A percentile compares a stretch with the other conserved stretches of the same genome.
Evolutionary conservation across 352 stramenopile genomes (phyloP).

Genomic region (Aphanomyces stellatus): DNA sequence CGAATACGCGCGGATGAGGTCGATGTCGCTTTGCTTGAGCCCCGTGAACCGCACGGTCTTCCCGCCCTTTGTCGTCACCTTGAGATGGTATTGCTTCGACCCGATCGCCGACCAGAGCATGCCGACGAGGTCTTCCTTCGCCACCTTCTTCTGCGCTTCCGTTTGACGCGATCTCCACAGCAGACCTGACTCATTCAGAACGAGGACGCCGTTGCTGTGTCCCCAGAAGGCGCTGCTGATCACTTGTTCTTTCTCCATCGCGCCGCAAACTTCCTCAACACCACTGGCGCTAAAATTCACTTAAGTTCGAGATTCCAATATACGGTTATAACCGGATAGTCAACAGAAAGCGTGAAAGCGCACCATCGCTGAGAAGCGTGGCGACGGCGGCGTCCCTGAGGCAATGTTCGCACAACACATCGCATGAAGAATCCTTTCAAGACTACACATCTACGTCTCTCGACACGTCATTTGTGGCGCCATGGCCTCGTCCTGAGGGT

Average conservation of each 20-base stretch:
- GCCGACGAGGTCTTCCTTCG: slow-evolving; percentile 80
- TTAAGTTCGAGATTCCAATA: too few relatives aligned
- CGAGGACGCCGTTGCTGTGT: slow-evolving; percentile 72
- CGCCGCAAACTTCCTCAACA: not conserved
- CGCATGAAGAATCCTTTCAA: too few relatives aligned
- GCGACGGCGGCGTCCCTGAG: too few relatives aligned
- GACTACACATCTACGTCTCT: too few relatives aligned
- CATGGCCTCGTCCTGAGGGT: not conserved
- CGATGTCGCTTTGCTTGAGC: slow-evolving; percentile 55
- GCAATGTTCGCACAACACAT: too few relatives aligned
- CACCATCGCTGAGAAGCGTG: too few relatives aligned
- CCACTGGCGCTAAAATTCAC: not conserved
- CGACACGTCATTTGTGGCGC: not conserved
- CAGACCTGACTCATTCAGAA: slow-evolving; percentile 59
- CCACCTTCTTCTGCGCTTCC: slow-evolving; percentile 78
- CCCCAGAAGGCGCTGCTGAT: slow-evolving; percentile 83
- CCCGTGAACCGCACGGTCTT: slow-evolving; percentile 82
- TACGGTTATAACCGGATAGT: too few relatives aligned
- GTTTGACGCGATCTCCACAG: slow-evolving; percentile 69
- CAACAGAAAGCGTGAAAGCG: too few relatives aligned
- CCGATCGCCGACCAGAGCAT: slow-evolving; percentile 75
- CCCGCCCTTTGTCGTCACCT: slow-evolving; percentile 77
- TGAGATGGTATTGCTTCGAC: slow-evolving; percentile 74
- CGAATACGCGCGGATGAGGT: slow-evolving; percentile 34
- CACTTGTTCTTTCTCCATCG: slow-evolving; percentile 13